phyloP scores from a whole-genome alignment of 805 yeast genomes.

The Spathaspora passalidarum region DNA sequence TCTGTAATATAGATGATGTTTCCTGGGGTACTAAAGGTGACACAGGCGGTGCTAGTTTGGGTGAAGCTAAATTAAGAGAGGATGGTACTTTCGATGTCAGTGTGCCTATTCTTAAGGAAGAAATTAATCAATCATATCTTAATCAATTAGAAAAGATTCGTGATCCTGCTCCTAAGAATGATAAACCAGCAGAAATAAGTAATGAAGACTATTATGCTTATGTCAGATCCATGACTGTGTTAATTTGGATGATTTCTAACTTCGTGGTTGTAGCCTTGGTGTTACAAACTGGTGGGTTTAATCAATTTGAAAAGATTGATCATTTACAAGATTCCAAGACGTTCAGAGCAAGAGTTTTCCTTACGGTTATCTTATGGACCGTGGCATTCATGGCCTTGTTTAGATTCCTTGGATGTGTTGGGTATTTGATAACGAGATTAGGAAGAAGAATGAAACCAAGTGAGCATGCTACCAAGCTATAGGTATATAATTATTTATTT shows the following conservation, averaged over 20 bases:
- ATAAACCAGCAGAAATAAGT: conserved; percentile 20
- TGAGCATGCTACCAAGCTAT: conserved; percentile 11
- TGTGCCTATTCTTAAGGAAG: conserved; percentile 46
- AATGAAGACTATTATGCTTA: conserved; percentile 47
- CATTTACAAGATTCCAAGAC: conserved; percentile 22
- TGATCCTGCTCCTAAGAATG: conserved; percentile 35
- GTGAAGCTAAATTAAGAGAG: conserved; percentile 50
- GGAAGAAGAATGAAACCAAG: conserved; percentile 12
- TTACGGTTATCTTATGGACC: conserved; percentile 56
- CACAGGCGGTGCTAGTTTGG: conserved; percentile 55
- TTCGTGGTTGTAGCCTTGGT: conserved; percentile 41
- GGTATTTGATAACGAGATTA: conserved; percentile 43
- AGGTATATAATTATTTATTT: not conserved
- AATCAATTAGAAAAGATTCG: conserved; percentile 52
- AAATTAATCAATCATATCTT: conserved; percentile 51
- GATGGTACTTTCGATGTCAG: conserved; percentile 58
- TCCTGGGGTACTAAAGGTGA: conserved; percentile 79
- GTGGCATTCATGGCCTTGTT: conserved; percentile 61
- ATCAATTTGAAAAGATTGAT: conserved; percentile 32
- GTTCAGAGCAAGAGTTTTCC: conserved; percentile 39
- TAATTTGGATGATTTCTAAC: conserved; percentile 45
- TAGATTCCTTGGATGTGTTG: conserved; percentile 51
- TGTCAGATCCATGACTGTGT: conserved; percentile 44
- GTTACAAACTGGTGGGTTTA: conserved; percentile 42
- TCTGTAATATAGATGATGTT: conserved; percentile 68